Percentiles rank a stretch among this genome's conserved stretches.
Evolutionary conservation across 2,329 filamentous ascomycete genomes (phyloP).

Genomic region (Lachnellula subtilissima): DNA sequence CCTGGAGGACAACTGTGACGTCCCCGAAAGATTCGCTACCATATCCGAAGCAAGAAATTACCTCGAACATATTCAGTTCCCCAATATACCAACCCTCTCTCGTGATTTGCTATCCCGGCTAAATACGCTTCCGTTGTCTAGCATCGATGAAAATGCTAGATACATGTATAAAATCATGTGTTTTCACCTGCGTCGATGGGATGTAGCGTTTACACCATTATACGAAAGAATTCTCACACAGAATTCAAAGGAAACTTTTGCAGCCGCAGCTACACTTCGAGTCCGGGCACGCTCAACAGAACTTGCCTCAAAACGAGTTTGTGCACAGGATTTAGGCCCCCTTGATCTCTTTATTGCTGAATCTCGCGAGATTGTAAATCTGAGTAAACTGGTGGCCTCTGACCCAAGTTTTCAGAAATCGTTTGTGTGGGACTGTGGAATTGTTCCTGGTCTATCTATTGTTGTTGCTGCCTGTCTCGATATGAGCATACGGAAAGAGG

Average conservation of each 20-base stretch:
- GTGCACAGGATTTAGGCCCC: not conserved
- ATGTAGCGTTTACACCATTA: constrained; percentile 15
- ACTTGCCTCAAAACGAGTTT: constrained; percentile 11
- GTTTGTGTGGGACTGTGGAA: constrained; percentile 23
- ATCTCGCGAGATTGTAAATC: constrained; percentile 14
- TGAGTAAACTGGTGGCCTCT: constrained; percentile 8
- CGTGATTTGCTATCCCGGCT: constrained; percentile 1
- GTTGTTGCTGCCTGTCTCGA: constrained; percentile 13
- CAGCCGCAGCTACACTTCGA: constrained; percentile 17
- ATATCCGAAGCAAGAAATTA: constrained; percentile 10
- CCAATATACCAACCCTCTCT: constrained; percentile 9
- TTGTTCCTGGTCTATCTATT: constrained; percentile 20
- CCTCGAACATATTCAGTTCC: constrained; percentile 10
- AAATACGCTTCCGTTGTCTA: not conserved
- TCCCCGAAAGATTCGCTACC: constrained; percentile 7
- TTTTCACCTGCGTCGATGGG: constrained; percentile 15
- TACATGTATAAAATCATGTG: not conserved
- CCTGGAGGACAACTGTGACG: constrained; percentile 1
- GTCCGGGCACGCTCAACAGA: constrained; percentile 8
- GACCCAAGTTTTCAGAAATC: constrained; percentile 15
- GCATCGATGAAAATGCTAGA: not conserved
- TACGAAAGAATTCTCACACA: constrained; percentile 3
- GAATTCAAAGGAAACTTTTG: constrained; percentile 5
- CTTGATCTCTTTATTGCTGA: constrained; percentile 4
- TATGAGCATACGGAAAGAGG: constrained; percentile 14